Evolutionary conservation across 805 yeast species (phyloP).

Genomic region (Maudiozyma pseudohumilis): DNA sequence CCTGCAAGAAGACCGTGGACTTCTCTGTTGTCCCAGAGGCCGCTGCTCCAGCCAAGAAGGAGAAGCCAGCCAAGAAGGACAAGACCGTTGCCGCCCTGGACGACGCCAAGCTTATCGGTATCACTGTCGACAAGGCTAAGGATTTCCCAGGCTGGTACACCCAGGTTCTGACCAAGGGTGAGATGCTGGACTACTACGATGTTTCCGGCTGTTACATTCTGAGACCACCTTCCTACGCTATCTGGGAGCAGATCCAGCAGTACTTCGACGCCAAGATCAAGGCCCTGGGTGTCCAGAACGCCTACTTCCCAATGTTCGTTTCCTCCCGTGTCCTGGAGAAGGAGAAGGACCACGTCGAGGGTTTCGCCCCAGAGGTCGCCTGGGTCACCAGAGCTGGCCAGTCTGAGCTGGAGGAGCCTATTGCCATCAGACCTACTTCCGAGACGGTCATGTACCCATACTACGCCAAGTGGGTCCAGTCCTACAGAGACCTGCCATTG

Average conservation of each 20-base stretch:
- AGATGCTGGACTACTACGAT: conserved; percentile 96
- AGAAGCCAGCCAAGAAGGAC: conserved; percentile 25
- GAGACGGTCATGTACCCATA: conserved; percentile 99
- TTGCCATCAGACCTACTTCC: conserved; percentile 98
- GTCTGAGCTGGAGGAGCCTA: conserved; percentile 93
- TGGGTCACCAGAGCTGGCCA: conserved; percentile 98
- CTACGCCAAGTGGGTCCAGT: conserved; percentile 97
- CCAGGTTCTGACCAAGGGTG: conserved; percentile 92
- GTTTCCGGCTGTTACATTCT: conserved; percentile 97
- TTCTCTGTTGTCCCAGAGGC: conserved; percentile 25
- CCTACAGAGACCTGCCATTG: conserved; percentile 95
- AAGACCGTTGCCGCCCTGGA: conserved; percentile 45
- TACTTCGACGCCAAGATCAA: conserved; percentile 80
- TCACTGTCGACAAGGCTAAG: conserved; percentile 82
- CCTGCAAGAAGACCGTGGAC: conserved; percentile 39
- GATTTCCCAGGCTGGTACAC: conserved; percentile 98
- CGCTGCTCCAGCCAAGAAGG: conserved; percentile 20
- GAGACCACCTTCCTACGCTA: conserved; percentile 88
- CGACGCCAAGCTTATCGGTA: conserved; percentile 89
- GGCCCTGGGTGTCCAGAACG: conserved; percentile 81
- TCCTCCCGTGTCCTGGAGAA: conserved; percentile 85
- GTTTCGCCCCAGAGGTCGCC: conserved; percentile 99
- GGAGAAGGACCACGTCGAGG: conserved; percentile 98
- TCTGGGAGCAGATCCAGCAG: conserved; percentile 90
- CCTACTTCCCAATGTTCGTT: conserved; percentile 98